These are phyloP conservation scores for Phialophora tarda DNA, from an alignment of 2,329 filamentous ascomycete species.

Conservation along the genomic window DNA sequence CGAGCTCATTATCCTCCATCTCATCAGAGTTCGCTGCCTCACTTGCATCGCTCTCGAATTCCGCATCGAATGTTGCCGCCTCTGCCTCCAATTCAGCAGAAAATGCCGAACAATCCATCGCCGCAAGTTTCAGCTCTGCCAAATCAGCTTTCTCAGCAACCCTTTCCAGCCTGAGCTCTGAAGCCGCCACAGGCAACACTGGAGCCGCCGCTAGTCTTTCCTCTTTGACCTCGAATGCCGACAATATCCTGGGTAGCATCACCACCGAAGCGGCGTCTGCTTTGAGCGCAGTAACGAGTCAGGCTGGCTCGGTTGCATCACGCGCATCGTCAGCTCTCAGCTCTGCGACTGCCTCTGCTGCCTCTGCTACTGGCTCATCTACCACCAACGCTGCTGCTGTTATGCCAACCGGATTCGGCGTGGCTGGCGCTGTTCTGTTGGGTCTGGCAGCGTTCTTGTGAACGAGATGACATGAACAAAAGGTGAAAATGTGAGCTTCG, in stretches of 20 bases:
- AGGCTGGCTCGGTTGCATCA: conserved; percentile 19
- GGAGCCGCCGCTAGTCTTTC: conserved; percentile 27
- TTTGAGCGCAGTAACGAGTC: conserved; percentile 27
- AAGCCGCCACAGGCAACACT: conserved; percentile 24
- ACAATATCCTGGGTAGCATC: conserved; percentile 24
- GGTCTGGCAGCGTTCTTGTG: conserved; percentile 35
- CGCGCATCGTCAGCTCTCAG: conserved; percentile 21
- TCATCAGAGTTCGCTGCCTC: conserved; percentile 8
- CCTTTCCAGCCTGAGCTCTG: conserved; percentile 30
- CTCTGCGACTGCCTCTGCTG: conserved; percentile 20
- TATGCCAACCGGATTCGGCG: conserved; percentile 28
- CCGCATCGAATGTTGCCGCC: conserved; percentile 16
- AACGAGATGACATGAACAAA: background rate
- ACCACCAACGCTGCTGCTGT: conserved; percentile 29
- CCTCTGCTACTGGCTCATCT: conserved; percentile 11
- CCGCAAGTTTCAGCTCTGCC: conserved; percentile 25
- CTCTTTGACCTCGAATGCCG: conserved; percentile 27
- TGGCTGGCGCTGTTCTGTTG: conserved; percentile 30
- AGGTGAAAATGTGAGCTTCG: background rate
- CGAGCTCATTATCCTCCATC: conserved; percentile 23
- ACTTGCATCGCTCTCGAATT: conserved; percentile 15
- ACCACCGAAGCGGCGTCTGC: conserved; percentile 25
- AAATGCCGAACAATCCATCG: conserved; percentile 22
- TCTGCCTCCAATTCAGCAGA: conserved; percentile 18
- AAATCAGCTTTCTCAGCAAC: conserved; percentile 26